These are phyloP conservation scores for Kwoniella shandongensis DNA, from an alignment of 768 basidiomycete species.

Conservation along the genomic window DNA sequence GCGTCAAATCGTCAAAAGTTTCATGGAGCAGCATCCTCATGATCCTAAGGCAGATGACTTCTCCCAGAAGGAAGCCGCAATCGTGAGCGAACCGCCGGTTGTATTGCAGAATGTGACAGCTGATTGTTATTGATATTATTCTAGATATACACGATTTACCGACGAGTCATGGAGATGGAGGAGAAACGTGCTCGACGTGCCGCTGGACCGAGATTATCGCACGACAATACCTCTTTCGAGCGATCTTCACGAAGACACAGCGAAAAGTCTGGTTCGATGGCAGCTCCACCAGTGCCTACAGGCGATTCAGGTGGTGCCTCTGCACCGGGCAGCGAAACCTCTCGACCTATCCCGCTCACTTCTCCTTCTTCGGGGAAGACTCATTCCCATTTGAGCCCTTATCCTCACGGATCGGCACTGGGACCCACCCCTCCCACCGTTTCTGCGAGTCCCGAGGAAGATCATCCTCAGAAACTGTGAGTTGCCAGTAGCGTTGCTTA, in stretches of 20 bases:
- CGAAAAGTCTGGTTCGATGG: slow-evolving; percentile 6
- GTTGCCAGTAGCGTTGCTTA: slow-evolving; percentile 3
- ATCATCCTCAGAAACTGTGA: slow-evolving; percentile 47
- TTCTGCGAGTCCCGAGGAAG: slow-evolving; percentile 41
- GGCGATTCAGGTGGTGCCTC: background rate
- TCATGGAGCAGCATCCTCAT: slow-evolving; percentile 48
- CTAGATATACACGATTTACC: slow-evolving; percentile 46
- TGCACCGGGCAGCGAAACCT: background rate
- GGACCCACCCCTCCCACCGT: slow-evolving; percentile 15
- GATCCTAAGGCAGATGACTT: slow-evolving; percentile 47
- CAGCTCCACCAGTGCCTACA: slow-evolving; percentile 12
- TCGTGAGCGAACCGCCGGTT: slow-evolving; percentile 33
- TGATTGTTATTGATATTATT: too few species aligned
- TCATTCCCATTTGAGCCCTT: slow-evolving; percentile 4
- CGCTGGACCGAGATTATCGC: slow-evolving; percentile 3
- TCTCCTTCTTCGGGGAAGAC: slow-evolving; percentile 14
- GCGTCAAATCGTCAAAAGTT: slow-evolving; percentile 43
- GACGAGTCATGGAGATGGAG: slow-evolving; percentile 36
- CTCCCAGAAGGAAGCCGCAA: slow-evolving; percentile 48
- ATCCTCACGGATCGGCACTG: slow-evolving; percentile 2
- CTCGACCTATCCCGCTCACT: slow-evolving; percentile 1
- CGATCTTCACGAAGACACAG: slow-evolving; percentile 7
- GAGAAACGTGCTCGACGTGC: slow-evolving; percentile 14
- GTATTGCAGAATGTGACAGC: background rate
- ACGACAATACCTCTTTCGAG: slow-evolving; percentile 37